Percentiles rank a stretch among this genome's conserved stretches.
Evolutionary conservation across 139 green algal genomes (phyloP).

Genomic region (Picocystis salinarum): DNA sequence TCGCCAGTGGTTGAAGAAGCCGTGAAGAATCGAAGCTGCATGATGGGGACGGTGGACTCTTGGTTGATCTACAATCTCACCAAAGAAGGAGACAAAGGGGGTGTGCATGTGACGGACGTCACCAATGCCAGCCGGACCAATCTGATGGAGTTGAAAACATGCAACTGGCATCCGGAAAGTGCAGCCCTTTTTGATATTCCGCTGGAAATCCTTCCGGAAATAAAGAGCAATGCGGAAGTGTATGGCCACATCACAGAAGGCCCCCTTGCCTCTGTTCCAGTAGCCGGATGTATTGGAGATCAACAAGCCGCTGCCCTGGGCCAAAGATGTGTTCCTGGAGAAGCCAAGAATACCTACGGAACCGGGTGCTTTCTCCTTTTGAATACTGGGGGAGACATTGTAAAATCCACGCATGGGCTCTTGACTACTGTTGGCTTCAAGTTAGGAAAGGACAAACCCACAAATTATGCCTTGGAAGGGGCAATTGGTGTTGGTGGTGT

Average conservation of each 20-base stretch:
- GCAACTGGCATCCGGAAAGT: conserved; percentile 50
- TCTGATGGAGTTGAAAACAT: conserved; percentile 68
- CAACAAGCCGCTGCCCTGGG: conserved; percentile 84
- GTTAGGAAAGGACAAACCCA: conserved; percentile 35
- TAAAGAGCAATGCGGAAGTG: conserved; percentile 60
- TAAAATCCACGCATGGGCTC: conserved; percentile 64
- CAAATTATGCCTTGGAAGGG: conserved; percentile 76
- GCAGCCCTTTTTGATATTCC: conserved; percentile 40
- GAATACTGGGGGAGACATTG: conserved; percentile 57
- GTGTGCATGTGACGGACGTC: conserved; percentile 72
- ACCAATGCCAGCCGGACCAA: conserved; percentile 78
- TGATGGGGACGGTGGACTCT: conserved; percentile 83
- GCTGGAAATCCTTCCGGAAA: conserved; percentile 41
- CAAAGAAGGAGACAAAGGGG: conserved; percentile 8
- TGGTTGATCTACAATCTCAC: conserved; percentile 94
- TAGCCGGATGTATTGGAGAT: conserved; percentile 85
- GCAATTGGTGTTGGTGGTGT: conserved; percentile 58
- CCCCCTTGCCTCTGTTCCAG: conserved; percentile 44
- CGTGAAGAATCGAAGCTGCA: conserved; percentile 11
- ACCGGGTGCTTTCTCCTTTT: conserved; percentile 94
- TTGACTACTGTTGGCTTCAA: conserved; percentile 75
- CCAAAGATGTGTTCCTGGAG: conserved; percentile 51
- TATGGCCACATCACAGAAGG: conserved; percentile 20
- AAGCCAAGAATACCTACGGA: conserved; percentile 96
- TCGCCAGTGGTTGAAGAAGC: conserved; percentile 39